phyloP scores from a whole-genome alignment of 108 stramenopile genomes.

The Schizochytrium sp. region DNA sequence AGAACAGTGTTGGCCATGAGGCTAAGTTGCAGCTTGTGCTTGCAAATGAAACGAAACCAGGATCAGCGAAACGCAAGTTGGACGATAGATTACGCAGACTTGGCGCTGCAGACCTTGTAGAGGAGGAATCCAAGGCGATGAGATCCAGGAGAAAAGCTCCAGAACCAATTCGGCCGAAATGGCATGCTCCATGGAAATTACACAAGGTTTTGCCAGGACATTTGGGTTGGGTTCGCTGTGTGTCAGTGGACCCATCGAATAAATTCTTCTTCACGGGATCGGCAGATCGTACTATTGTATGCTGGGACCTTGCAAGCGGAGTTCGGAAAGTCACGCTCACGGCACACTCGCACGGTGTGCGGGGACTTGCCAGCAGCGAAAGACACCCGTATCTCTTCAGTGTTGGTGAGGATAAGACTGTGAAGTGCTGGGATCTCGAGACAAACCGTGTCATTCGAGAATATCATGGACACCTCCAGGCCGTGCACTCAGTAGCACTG shows the following conservation, averaged over 20 bases:
- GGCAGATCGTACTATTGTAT: conserved; percentile 95
- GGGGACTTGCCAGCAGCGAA: conserved; percentile 91
- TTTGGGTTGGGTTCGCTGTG: conserved; percentile 96
- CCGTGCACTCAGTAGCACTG: conserved; percentile 90
- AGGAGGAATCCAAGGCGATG: conserved; percentile 33
- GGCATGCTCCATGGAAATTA: conserved; percentile 99
- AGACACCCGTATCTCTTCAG: conserved; percentile 97
- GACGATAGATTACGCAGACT: conserved; percentile 31
- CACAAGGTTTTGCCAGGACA: conserved; percentile 91
- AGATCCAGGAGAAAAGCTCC: conserved; percentile 7
- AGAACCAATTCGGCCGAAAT: conserved; percentile 79
- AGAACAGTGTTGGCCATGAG: too few relatives aligned
- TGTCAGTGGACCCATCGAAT: conserved; percentile 96
- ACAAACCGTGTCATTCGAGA: conserved; percentile 98
- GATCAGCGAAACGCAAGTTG: not conserved
- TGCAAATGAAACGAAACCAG: not conserved
- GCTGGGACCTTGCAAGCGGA: conserved; percentile 95
- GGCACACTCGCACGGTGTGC: conserved; percentile 94
- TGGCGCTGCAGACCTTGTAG: conserved; percentile 3
- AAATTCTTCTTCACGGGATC: conserved; percentile 96
- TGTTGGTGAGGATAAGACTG: conserved; percentile 97
- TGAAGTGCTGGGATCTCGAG: conserved; percentile 99
- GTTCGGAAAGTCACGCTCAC: conserved; percentile 96
- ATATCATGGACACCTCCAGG: conserved; percentile 97
- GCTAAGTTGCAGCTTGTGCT: too few relatives aligned